Evolutionary conservation across 2,329 filamentous ascomycete species (phyloP).

Genomic region (Aureobasidium sp.): DNA sequence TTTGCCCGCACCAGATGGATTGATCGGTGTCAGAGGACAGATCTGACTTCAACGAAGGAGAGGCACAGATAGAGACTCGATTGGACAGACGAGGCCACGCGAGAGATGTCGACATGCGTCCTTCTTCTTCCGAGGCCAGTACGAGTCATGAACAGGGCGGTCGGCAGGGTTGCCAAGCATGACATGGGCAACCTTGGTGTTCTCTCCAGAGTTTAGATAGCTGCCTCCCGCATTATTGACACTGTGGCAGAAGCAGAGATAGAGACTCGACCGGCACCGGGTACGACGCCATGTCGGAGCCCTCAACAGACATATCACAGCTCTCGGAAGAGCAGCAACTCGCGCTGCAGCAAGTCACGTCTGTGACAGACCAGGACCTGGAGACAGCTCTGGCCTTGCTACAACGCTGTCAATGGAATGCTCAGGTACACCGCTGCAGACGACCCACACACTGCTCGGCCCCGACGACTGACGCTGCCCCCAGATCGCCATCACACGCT

Average conservation of each 20-base stretch:
- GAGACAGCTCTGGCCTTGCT: conserved; percentile 72
- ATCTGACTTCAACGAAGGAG: not conserved
- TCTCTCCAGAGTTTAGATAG: not conserved
- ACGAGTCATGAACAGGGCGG: conserved; percentile 5
- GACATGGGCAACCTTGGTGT: conserved; percentile 7
- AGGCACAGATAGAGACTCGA: not conserved
- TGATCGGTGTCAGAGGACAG: too few species aligned
- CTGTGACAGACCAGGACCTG: conserved; percentile 77
- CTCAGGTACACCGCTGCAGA: conserved; percentile 54
- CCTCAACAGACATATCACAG: conserved; percentile 53
- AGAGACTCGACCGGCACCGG: not conserved
- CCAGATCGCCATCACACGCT: conserved; percentile 91
- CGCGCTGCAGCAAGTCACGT: conserved; percentile 78
- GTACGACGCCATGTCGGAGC: conserved; percentile 30
- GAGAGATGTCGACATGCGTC: not conserved
- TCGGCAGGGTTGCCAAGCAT: conserved; percentile 6
- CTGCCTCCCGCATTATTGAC: not conserved
- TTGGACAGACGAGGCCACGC: not conserved
- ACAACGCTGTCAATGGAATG: conserved; percentile 89
- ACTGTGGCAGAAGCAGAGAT: not conserved
- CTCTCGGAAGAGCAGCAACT: conserved; percentile 73
- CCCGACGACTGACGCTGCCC: conserved; percentile 18
- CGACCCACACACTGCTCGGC: not conserved
- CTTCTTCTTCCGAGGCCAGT: not conserved
- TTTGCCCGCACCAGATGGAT: not conserved